Percentiles rank a stretch among this genome's conserved stretches.
Evolutionary conservation across 805 yeast genomes (phyloP).

Genomic region (Candida xiaguanensis): DNA sequence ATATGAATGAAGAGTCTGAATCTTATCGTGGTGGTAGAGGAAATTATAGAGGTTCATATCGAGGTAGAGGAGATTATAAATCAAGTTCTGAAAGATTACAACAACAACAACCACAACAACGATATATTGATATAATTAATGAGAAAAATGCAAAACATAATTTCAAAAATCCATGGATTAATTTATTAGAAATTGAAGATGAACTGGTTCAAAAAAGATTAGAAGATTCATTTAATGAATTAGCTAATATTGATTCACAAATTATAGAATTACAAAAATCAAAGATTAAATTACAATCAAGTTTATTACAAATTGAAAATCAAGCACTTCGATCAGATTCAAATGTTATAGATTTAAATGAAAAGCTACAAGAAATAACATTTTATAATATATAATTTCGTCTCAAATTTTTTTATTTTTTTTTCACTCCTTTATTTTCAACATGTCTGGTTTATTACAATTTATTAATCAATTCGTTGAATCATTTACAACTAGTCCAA

Average conservation of each 20-base stretch:
- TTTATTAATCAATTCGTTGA: constrained; percentile 10
- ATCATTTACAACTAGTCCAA: constrained; percentile 11
- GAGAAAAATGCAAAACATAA: too few relatives aligned
- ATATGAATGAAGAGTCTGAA: not conserved
- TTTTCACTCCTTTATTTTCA: not conserved
- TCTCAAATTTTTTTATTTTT: not conserved
- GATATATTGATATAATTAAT: too few relatives aligned
- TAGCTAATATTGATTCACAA: constrained; percentile 21
- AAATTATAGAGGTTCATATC: not conserved
- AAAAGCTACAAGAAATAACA: constrained; percentile 49
- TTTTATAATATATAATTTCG: constrained; percentile 23
- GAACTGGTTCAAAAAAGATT: constrained; percentile 20
- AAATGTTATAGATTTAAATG: constrained; percentile 37
- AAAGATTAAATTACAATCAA: constrained; percentile 17
- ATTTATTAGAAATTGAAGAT: constrained; percentile 24
- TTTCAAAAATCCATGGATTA: constrained; percentile 31
- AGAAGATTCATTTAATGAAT: constrained; percentile 23
- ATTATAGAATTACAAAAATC: constrained; percentile 23
- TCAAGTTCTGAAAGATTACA: constrained; percentile 2
- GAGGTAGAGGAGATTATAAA: constrained; percentile 10
- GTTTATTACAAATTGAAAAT: constrained; percentile 16
- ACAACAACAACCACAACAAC: too few relatives aligned
- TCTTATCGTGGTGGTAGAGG: too few relatives aligned
- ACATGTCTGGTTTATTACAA: not conserved
- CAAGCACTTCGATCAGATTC: constrained; percentile 30